Base-by-base conservation (phyloP, 2,329 filamentous ascomycete genomes). In the Fusarium staphyleae region DNA sequence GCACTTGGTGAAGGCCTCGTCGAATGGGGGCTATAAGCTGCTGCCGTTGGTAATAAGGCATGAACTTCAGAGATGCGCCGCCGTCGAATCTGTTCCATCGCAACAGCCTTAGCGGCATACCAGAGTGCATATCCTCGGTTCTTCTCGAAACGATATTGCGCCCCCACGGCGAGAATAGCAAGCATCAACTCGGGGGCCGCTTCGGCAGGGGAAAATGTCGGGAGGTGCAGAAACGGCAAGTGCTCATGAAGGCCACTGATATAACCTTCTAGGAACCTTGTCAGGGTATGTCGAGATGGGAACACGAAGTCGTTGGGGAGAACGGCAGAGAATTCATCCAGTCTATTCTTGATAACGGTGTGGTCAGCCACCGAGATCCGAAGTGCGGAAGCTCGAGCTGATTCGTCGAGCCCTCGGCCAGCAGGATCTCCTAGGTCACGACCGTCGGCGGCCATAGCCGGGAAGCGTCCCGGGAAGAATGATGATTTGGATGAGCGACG, bases 221-320 rank as follows among this genome's bases (percentile, higher is more conserved):
- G 84, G 5, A 89, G 74, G 67, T 91, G 88, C 22, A 91, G 75
- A 55, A 90, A 80, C 0, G 81, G 81, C 1, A 83, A 66, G 54
- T 82, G 78, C 45, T 82, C 79, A 48, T 83, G 80, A 52, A 90
- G 89, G 0, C 87, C 87, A 52, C 81, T 83, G 46, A 89, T 82
- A 63, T 89, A 91, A 1, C 87, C 87, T 52, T 88, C 86, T 26
- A 90, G 72, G 57, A 90, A 90, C 28, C 88, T 76, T 3, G 85
- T 86, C 22, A 90, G 69, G 0, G 88, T 88, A 60, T 89, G 81
- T 3, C 87, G 81, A 4, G 87, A 89, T 1, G 88, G 87, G 42
- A 90, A 82, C 3, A 84, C 79, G 60, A 90, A 90, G 61, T 85
- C 84, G 45, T 73, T 76, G 0, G 86, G 83, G 16, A 88, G 70